Conservation (phyloP, 805 yeast genomes). For the Candida tallmaniae region DNA sequence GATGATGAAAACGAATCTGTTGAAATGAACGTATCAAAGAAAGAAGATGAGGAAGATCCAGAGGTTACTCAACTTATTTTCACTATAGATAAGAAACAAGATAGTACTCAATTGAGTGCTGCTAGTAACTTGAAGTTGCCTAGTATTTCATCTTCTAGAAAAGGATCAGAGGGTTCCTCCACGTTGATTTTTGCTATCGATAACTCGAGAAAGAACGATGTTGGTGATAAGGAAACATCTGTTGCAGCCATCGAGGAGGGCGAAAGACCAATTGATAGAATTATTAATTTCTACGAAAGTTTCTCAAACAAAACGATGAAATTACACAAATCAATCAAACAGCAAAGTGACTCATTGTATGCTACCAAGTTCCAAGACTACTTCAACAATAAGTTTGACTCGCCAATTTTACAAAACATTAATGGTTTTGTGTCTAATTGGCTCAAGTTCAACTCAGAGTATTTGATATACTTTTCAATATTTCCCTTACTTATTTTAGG, state of each 20-base stretch:
- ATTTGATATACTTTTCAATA: conserved; percentile 9
- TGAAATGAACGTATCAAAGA: background rate
- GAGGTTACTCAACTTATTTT: background rate
- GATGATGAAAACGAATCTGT: conserved; percentile 2
- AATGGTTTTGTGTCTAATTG: background rate
- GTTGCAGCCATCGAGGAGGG: background rate
- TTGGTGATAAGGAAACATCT: background rate
- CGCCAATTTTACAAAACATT: background rate
- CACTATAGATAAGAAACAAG: conserved; percentile 2
- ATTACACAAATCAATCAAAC: conserved; percentile 20
- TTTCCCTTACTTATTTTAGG: conserved; percentile 2
- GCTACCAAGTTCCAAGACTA: conserved; percentile 3
- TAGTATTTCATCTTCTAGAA: background rate
- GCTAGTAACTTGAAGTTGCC: conserved; percentile 17
- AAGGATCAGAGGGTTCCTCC: background rate
- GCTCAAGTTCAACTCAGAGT: conserved; percentile 9
- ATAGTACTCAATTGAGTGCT: conserved; percentile 8
- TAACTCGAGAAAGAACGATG: too few species aligned
- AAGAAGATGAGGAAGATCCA: background rate
- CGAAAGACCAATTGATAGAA: conserved; percentile 7
- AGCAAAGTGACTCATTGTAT: conserved; percentile 17
- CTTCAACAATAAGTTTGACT: background rate
- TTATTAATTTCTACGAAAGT: conserved; percentile 23
- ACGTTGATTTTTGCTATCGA: too few species aligned
- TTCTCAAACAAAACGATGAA: conserved; percentile 11